Evolutionary conservation across 805 yeast species (phyloP).

Genomic region (Barnettozyma wickerhamii): DNA sequence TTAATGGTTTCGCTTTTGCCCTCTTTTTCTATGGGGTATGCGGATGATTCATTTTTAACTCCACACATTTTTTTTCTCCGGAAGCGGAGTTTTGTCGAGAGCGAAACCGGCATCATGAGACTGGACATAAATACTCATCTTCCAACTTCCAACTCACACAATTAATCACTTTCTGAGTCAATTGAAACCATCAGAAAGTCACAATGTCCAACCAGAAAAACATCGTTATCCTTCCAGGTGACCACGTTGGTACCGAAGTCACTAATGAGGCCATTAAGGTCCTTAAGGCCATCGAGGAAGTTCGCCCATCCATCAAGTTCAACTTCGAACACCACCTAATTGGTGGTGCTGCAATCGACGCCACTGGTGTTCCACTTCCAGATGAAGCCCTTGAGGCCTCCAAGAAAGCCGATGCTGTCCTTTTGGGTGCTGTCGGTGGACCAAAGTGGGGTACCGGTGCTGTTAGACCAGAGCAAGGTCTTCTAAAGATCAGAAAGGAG

Average conservation of each 20-base stretch:
- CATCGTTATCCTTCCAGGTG: constrained; percentile 90
- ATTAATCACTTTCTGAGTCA: too few relatives aligned
- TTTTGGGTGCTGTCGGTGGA: constrained; percentile 98
- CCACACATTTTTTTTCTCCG: too few relatives aligned
- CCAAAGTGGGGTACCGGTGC: constrained; percentile 98
- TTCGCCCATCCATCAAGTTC: constrained; percentile 54
- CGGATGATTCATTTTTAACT: too few relatives aligned
- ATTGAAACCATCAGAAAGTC: not conserved
- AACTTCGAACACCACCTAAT: constrained; percentile 80
- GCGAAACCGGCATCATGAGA: too few relatives aligned
- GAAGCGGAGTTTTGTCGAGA: too few relatives aligned
- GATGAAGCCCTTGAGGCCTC: constrained; percentile 81
- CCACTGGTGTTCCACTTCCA: constrained; percentile 88
- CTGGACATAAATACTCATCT: too few relatives aligned
- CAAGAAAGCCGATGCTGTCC: constrained; percentile 87
- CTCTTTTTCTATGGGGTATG: too few relatives aligned
- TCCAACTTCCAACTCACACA: too few relatives aligned
- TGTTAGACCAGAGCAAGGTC: constrained; percentile 97
- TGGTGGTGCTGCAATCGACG: constrained; percentile 99
- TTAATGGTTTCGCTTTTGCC: too few relatives aligned
- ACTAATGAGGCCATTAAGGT: constrained; percentile 91
- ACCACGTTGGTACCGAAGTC: constrained; percentile 93
- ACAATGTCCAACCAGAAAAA: constrained; percentile 39
- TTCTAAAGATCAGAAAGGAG: constrained; percentile 90
- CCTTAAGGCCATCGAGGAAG: constrained; percentile 67